Base-by-base conservation (phyloP, 768 basidiomycete genomes). In the Russula virescens region DNA sequence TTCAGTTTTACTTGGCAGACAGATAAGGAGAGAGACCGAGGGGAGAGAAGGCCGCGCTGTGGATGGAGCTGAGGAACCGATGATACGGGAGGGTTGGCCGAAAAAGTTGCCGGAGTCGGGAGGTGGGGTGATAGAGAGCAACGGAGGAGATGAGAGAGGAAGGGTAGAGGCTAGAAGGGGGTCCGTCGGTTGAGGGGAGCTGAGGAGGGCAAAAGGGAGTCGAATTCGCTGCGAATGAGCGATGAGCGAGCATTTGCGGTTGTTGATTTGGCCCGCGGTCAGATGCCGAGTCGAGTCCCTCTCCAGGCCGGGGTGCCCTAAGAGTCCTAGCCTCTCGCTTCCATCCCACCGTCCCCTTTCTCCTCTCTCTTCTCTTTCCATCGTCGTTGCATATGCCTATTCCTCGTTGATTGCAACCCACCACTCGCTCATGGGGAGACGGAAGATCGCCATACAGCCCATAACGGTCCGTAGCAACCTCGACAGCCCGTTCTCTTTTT, bases 381-480 rank as follows among this genome's bases (percentile, higher is more conserved):
- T 38, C 56, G 31, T 55, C 38, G 38, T 51, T 52, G 25, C 61
- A 58, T 54, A 53, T 63, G 62, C 55, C 34, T 43, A 26, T 21
- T 19, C 53, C 57, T 65, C 18, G 28, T 50, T 54, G 54, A 60
- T 48, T 40, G 3, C 64, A 40, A n/a, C 9, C 16, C 45, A 38
- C 25, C 55, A 46, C 34, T 46, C 66, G 58, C 34, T 1, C 62
- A 87, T 87, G 88, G 88, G 88, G 66, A 77, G 88, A 73, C 77
- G 88, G 77, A 89, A 89, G 79, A 89, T 89, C 70, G 88, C 88
- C 76, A 89, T 89, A 49, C 86, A 88, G 73, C 87, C 88, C 67
- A 89, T 89, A 71, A 85, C 84, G 2, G 88, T 89, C 67, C 72
- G 87, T 82, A 64, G n/a, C n/a, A n/a, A n/a, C n/a, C n/a, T n/a